Evolutionary conservation across 768 basidiomycete species (phyloP).

Genomic region (Panellus pusillus): DNA sequence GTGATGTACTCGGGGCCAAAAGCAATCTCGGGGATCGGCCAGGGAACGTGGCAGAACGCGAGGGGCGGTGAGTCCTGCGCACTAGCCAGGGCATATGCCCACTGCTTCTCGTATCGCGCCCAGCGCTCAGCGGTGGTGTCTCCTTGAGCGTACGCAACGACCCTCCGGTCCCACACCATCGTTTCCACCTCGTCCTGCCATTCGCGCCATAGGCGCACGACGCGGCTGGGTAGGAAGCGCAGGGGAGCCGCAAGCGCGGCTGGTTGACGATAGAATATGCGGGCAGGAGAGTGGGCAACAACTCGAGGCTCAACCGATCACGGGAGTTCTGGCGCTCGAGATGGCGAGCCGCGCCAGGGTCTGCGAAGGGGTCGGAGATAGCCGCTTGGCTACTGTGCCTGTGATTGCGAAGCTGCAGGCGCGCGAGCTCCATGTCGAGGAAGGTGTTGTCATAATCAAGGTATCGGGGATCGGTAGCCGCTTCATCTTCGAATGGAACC

Average conservation of each 20-base stretch:
- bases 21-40: not conserved
- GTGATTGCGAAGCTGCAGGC: not conserved
- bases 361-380: not conserved
- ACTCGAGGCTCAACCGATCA: slow-evolving; percentile 1
- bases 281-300: not conserved
- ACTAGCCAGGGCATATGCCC: not conserved
- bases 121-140: not conserved
- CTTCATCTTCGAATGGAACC: not conserved
- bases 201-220: not conserved
- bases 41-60: slow-evolving; percentile 4
- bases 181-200: not conserved
- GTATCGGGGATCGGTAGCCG: not conserved
- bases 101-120: not conserved
- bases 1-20: slow-evolving; percentile 1
- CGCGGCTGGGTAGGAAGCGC: not conserved
- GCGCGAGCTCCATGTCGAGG: slow-evolving; percentile 3
- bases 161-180: not conserved
- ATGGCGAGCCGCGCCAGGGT: not conserved
- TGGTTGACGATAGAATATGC: not conserved
- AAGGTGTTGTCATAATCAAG: not conserved
- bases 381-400: not conserved
- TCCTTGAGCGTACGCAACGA: not conserved
- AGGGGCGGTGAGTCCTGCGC: not conserved
- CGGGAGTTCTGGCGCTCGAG: not conserved
- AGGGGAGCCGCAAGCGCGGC: not conserved